These are phyloP conservation scores for Podospora pseudopauciseta DNA, from an alignment of 495 filamentous ascomycete genomes.

Conservation along the genomic window DNA sequence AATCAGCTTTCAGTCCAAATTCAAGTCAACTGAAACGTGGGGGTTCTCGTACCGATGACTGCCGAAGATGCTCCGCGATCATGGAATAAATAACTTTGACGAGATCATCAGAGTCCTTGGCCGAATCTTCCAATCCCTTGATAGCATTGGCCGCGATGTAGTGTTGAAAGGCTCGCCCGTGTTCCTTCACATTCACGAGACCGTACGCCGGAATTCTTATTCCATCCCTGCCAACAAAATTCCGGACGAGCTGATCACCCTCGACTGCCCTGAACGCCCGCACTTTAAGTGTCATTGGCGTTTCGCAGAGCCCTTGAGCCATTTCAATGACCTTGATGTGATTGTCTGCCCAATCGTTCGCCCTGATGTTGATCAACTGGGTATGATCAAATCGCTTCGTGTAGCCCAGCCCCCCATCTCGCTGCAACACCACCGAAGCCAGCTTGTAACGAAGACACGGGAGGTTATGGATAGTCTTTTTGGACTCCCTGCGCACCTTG, in stretches of 20 bases:
- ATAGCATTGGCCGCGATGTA: background rate
- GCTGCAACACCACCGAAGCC: constrained; percentile 35
- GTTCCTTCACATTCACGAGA: background rate
- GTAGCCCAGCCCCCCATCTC: constrained; percentile 36
- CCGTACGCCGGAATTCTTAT: background rate
- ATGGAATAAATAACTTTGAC: background rate
- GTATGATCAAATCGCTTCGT: constrained; percentile 40
- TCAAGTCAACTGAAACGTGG: background rate
- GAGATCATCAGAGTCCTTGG: background rate
- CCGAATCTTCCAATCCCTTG: background rate
- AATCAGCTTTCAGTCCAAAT: background rate
- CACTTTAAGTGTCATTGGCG: background rate
- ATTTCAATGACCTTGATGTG: constrained; percentile 30
- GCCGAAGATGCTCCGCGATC: background rate
- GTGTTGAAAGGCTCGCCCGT: background rate
- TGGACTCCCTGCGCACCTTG: constrained; percentile 34
- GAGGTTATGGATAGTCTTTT: constrained; percentile 44
- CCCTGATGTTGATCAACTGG: constrained; percentile 37
- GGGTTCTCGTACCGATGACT: background rate
- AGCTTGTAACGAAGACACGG: constrained; percentile 42
- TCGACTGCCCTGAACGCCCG: background rate
- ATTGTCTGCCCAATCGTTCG: constrained; percentile 24
- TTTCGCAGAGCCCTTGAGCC: constrained; percentile 28
- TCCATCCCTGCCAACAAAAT: background rate
- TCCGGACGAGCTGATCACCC: background rate